Conservation (phyloP, 2,329 filamentous ascomycete genomes). For the Fusarium devonianum region DNA sequence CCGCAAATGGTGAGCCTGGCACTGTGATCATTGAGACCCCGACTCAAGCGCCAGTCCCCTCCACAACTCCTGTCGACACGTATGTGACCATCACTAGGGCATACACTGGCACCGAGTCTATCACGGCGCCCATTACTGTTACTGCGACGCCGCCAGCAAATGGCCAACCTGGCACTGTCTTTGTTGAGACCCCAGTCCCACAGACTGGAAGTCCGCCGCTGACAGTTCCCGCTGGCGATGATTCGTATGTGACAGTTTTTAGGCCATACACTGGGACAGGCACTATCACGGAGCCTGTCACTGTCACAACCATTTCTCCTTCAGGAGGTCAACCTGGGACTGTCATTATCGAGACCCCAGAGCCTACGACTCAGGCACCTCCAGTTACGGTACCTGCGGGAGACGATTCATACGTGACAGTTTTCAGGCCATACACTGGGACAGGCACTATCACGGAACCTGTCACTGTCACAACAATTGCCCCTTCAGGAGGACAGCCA, state of each 20-base stretch:
- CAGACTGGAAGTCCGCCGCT: slow-evolving; percentile 3
- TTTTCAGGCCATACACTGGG: slow-evolving; percentile 19
- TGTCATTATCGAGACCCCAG: not conserved
- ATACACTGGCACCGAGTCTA: slow-evolving; percentile 6
- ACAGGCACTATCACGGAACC: not conserved
- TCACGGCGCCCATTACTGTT: slow-evolving; percentile 7
- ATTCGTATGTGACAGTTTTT: slow-evolving; percentile 16
- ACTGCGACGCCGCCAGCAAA: slow-evolving; percentile 8
- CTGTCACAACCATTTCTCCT: slow-evolving; percentile 14
- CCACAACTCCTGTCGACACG: slow-evolving; percentile 9
- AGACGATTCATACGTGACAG: slow-evolving; percentile 16
- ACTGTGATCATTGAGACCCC: slow-evolving; percentile 29
- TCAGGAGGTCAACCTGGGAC: slow-evolving; percentile 19
- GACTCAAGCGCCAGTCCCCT: not conserved
- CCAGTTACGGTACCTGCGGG: not conserved
- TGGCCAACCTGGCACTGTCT: slow-evolving; percentile 11
- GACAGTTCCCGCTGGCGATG: not conserved
- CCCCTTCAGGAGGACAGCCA: not conserved
- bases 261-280: slow-evolving; percentile 4
- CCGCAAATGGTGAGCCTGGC: slow-evolving; percentile 19
- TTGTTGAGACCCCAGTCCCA: slow-evolving; percentile 16
- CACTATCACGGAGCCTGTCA: slow-evolving; percentile 9
- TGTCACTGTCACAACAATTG: not conserved
- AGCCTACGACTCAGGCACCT: not conserved
- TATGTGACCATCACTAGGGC: slow-evolving; percentile 15